Evolutionary conservation across 768 basidiomycete genomes (phyloP).

Genomic region (Trametes gibbosa): DNA sequence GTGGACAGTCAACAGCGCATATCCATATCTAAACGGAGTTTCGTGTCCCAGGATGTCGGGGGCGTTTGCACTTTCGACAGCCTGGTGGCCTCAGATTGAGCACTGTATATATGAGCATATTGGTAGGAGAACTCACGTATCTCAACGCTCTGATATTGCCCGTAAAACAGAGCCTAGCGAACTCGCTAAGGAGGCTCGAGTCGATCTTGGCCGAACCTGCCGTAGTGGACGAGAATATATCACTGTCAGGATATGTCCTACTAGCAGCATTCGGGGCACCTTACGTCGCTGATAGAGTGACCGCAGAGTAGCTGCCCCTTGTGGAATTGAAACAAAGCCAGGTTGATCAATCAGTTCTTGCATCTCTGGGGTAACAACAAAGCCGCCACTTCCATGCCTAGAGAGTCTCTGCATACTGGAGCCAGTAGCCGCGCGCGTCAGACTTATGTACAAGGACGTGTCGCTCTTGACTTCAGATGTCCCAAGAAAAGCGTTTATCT

Average conservation of each 20-base stretch:
- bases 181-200: conserved; percentile 1
- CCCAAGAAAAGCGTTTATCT: no score
- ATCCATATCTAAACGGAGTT: conserved; percentile 21
- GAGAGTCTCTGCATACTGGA: not conserved
- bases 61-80: conserved; percentile 11
- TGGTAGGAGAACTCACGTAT: not conserved
- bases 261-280: no score
- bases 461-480: no score
- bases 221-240: not conserved
- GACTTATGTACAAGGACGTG: not conserved
- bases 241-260: no score
- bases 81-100: not conserved
- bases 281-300: conserved; percentile 7
- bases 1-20: conserved; percentile 12
- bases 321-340: not conserved
- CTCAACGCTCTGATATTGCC: not conserved
- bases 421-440: no score
- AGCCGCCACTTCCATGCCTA: conserved; percentile 11
- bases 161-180: conserved; percentile 11
- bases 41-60: conserved; percentile 20
- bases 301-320: conserved; percentile 2
- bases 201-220: not conserved
- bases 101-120: not conserved
- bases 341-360: not conserved
- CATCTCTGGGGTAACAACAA: conserved; percentile 9